phyloP scores from a whole-genome alignment of 2,329 filamentous ascomycete genomes.

The Sporothrix sp. region DNA sequence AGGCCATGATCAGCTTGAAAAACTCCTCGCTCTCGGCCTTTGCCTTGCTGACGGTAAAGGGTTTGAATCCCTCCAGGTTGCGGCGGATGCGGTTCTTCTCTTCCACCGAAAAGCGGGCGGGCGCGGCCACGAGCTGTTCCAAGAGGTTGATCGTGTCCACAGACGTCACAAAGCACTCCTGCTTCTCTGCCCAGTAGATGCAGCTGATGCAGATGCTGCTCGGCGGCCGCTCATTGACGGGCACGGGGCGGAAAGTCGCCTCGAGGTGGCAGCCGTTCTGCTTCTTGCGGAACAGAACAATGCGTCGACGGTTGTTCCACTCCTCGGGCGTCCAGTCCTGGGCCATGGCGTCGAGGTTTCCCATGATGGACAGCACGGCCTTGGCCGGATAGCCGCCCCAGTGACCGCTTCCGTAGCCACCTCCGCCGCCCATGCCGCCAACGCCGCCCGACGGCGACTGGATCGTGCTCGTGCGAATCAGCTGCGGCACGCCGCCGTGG shows the following conservation, averaged over 20 bases:
- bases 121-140: conserved; percentile 70
- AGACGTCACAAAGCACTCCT: conserved; percentile 86
- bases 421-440: conserved; percentile 22
- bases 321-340: conserved; percentile 78
- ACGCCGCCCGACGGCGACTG: conserved; percentile 21
- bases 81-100: conserved; percentile 97
- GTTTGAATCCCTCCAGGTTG: conserved; percentile 90
- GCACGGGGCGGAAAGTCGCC: conserved; percentile 68
- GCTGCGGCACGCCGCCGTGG: conserved; percentile 32
- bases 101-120: conserved; percentile 80
- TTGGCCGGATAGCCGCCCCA: conserved; percentile 77
- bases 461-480: conserved; percentile 49
- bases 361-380: conserved; percentile 73
- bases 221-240: conserved; percentile 65
- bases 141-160: conserved; percentile 95
- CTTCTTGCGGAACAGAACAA: conserved; percentile 79
- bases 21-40: conserved; percentile 92
- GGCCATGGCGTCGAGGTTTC: conserved; percentile 76
- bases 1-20: conserved; percentile 98
- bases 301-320: conserved; percentile 63
- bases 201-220: conserved; percentile 94
- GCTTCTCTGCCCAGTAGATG: conserved; percentile 91
- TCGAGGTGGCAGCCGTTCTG: conserved; percentile 76
- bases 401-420: conserved; percentile 54
- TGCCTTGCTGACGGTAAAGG: conserved; percentile 84